Base-by-base conservation (phyloP, 2,329 filamentous ascomycete genomes). In the Ophiostoma tasmaniense region DNA sequence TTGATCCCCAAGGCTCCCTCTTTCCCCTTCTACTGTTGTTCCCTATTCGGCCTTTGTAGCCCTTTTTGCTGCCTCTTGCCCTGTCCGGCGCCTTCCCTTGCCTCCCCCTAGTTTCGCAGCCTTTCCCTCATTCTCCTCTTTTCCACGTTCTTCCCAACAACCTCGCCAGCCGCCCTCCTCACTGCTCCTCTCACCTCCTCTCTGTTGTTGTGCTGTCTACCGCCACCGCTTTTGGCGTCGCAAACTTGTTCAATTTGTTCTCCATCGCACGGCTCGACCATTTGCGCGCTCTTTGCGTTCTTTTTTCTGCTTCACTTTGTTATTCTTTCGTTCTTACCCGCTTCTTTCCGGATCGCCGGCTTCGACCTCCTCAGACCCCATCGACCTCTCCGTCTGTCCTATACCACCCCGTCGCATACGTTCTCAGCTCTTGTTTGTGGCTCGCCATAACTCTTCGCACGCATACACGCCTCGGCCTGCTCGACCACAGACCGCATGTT, bases 401-500 rank as follows among this genome's bases (percentile, higher is more conserved):
- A 8, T 22, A 17, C 55, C 10, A n/a, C 61, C 13, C 61, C 30
- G 33, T 64, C 33, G 33, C 59, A 62, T 62, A 17, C 30, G 59
- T 35, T 28, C 14, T 62, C 59, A 13, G 5, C 55, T 25, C 3
- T 25, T 14, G 17, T 20, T 25, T 37, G 5, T 61, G n/a, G 11
- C 59, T 30, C 45, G 22, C 17, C 14, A 25, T 28, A 39, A 20
- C 14, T 35, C 39, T 3, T 30, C 59, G n/a, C 39, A 8, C 30
- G 25, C 8, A 10, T 14, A 13, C 14, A 22, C 28, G 30, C 65
- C 25, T 28, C 42, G 42, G 17, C 42, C 22, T 10, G 2, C 30
- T 20, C n/a, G 17, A 17, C 39, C 67, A 35, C 33, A 64, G 59
- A 65, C 66, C 69, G 69, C 65, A 70, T 70, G 69, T 70, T 50